A percentile compares a stretch with the other conserved stretches of the same genome.
Conservation (phyloP, 345 rosid genomes). For the Populus tremula region DNA sequence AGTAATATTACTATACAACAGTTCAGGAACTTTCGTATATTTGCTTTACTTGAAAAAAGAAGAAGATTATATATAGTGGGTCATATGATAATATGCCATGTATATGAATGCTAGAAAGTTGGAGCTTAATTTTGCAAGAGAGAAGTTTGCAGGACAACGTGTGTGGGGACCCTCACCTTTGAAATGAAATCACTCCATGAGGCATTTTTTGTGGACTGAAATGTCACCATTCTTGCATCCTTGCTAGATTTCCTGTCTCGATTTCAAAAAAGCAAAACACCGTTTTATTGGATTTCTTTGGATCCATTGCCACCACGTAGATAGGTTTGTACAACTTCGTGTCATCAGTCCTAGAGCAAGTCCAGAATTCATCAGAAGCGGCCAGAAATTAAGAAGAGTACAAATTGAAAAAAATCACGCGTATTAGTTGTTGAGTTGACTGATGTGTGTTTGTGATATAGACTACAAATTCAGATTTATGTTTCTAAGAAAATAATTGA, state of each 20-base stretch:
- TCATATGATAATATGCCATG: background rate
- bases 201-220: background rate
- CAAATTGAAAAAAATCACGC: background rate
- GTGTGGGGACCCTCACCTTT: background rate
- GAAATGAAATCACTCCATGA: background rate
- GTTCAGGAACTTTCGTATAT: constrained; percentile 4
- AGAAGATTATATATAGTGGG: background rate
- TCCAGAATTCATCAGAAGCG: background rate
- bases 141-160: background rate
- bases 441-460: background rate
- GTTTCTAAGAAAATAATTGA: no score
- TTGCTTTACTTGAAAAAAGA: background rate
- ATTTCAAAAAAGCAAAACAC: background rate
- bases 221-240: background rate
- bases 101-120: background rate
- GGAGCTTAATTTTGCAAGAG: background rate
- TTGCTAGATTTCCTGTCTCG: background rate
- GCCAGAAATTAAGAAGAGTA: background rate
- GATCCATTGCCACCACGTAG: background rate
- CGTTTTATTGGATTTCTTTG: background rate
- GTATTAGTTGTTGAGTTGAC: background rate
- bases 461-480: background rate
- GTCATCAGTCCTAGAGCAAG: background rate
- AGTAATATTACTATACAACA: constrained; percentile 11
- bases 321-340: background rate